Conservation (phyloP, 805 yeast genomes). For the Wickerhamiella occidentalis region DNA sequence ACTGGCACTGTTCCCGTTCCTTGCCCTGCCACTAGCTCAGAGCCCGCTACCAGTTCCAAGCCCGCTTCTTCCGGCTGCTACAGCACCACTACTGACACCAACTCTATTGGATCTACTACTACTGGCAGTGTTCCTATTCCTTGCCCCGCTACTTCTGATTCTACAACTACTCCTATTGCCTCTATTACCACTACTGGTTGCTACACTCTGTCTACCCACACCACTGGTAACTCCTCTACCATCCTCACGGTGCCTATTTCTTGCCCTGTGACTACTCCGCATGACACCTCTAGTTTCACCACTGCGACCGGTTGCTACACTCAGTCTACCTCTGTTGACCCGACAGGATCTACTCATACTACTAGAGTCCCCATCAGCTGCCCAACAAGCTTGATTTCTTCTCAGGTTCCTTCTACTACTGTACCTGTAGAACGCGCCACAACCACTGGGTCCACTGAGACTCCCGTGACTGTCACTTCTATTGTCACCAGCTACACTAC, state of each 20-base stretch:
- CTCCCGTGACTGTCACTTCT: background rate
- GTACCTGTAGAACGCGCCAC: background rate
- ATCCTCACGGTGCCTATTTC: background rate
- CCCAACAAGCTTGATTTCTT: background rate
- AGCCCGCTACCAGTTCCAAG: background rate
- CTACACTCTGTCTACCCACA: background rate
- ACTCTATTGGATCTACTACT: background rate
- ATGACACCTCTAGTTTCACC: background rate
- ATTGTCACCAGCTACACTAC: slow-evolving; percentile 2
- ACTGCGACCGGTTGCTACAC: slow-evolving; percentile 2
- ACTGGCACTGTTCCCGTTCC: background rate
- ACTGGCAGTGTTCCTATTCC: background rate
- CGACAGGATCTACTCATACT: background rate
- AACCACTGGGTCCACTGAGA: background rate
- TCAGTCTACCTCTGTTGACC: background rate
- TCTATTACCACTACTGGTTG: background rate
- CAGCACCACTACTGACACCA: background rate
- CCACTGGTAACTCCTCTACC: background rate
- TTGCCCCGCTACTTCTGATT: background rate
- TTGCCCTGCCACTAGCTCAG: background rate
- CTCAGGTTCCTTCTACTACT: background rate
- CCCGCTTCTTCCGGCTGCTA: background rate
- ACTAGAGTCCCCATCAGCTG: background rate
- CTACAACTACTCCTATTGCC: background rate
- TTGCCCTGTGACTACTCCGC: background rate